Percentiles rank a stretch among this genome's conserved stretches.
Conservation (phyloP, 1,139 yeast species). For the Scheffersomyces segobiensis region DNA sequence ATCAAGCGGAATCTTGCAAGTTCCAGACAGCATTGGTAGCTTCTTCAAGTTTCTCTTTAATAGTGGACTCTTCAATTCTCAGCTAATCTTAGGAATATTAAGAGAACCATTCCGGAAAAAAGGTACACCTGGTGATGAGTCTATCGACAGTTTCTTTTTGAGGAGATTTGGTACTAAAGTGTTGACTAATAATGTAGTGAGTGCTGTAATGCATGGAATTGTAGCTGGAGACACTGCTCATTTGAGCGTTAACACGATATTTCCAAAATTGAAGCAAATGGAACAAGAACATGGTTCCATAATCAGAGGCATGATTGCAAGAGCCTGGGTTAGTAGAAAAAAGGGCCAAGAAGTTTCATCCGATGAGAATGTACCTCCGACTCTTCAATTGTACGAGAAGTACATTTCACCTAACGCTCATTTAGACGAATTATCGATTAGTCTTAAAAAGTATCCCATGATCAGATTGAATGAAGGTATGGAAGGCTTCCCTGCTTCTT, state of each 20-base stretch:
- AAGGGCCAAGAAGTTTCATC: conserved; percentile 13
- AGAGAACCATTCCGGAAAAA: conserved; percentile 40
- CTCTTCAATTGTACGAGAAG: conserved; percentile 25
- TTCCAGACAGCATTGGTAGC: conserved; percentile 48
- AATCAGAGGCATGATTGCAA: conserved; percentile 31
- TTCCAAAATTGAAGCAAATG: conserved; percentile 51
- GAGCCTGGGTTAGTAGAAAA: conserved; percentile 11
- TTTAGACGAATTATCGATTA: conserved; percentile 31
- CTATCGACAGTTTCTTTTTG: conserved; percentile 63
- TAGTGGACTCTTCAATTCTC: conserved; percentile 35
- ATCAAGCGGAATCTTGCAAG: conserved; percentile 44
- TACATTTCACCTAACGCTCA: conserved; percentile 38
- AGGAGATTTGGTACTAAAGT: conserved; percentile 65
- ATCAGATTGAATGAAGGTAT: conserved; percentile 55
- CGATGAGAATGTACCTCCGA: conserved; percentile 9
- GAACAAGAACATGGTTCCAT: conserved; percentile 68
- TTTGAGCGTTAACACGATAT: conserved; percentile 63
- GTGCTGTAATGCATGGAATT: conserved; percentile 86
- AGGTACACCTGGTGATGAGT: conserved; percentile 55
- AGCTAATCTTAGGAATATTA: conserved; percentile 33
- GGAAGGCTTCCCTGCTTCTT: conserved; percentile 47
- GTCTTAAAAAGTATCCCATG: conserved; percentile 52
- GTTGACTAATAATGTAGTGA: conserved; percentile 63
- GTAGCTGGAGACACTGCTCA: conserved; percentile 81
- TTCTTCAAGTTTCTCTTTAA: conserved; percentile 38